Conservation (phyloP, 179 eudicot genomes). For the Nepenthes alata region DNA sequence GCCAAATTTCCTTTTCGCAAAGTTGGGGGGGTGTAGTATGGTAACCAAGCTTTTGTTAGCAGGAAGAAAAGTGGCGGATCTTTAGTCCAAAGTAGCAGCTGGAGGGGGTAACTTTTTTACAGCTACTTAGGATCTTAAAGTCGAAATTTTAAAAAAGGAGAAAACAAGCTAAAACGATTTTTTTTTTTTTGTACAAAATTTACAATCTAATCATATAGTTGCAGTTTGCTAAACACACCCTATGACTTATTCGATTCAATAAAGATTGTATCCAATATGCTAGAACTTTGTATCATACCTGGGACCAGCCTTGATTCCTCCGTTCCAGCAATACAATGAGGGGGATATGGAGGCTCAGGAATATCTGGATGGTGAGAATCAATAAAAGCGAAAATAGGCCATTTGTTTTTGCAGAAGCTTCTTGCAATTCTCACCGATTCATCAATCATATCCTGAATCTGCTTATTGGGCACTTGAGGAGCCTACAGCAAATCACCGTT, state of each 20-base stretch:
- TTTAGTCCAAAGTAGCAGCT: too few relatives aligned
- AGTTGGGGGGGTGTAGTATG: too few relatives aligned
- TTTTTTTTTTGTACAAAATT: too few relatives aligned
- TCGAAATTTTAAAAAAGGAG: too few relatives aligned
- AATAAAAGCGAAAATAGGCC: conserved; percentile 66
- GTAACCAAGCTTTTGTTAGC: too few relatives aligned
- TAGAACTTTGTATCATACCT: conserved; percentile 20
- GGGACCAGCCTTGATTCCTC: conserved; percentile 73
- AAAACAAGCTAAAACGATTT: too few relatives aligned
- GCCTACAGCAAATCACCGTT: conserved; percentile 30
- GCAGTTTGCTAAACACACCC: too few relatives aligned
- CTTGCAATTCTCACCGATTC: conserved; percentile 54
- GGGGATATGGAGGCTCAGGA: conserved; percentile 93
- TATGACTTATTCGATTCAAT: background rate
- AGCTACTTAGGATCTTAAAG: too few relatives aligned
- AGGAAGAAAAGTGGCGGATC: too few relatives aligned
- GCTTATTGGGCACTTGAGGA: conserved; percentile 47
- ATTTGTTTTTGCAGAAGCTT: conserved; percentile 46
- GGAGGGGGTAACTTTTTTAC: too few relatives aligned
- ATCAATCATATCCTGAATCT: conserved; percentile 60
- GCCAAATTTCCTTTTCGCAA: too few relatives aligned
- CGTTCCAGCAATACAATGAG: conserved; percentile 77
- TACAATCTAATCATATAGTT: too few relatives aligned
- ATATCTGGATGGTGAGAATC: conserved; percentile 81
- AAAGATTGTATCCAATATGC: background rate